A percentile compares a stretch with the other conserved stretches of the same genome.
phyloP scores from a whole-genome alignment of 805 yeast species.

The Candida chauliodis region DNA sequence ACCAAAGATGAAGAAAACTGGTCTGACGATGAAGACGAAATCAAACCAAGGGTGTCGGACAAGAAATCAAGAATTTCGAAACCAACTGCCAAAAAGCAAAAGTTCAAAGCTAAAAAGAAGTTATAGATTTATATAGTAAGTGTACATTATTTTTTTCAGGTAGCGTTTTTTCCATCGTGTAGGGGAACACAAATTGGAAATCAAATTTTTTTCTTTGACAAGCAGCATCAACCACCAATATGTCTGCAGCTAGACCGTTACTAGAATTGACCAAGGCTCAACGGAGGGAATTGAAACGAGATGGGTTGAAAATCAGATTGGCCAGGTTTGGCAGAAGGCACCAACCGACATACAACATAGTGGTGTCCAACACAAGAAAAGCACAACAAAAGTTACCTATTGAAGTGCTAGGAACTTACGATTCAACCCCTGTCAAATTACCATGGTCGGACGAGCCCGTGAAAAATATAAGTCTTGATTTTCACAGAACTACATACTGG shows the following conservation, averaged over 20 bases:
- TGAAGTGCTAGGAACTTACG: conserved; percentile 92
- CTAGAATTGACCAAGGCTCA: conserved; percentile 6
- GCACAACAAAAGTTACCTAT: conserved; percentile 88
- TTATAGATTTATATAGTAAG: conserved; percentile 19
- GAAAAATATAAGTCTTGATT: conserved; percentile 81
- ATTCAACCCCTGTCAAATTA: conserved; percentile 72
- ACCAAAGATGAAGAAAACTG: conserved; percentile 48
- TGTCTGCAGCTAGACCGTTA: conserved; percentile 5
- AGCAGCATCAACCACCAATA: too few relatives aligned
- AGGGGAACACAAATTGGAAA: neutral
- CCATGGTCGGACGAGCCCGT: conserved; percentile 53
- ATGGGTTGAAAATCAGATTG: conserved; percentile 73
- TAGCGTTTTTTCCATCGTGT: conserved; percentile 3
- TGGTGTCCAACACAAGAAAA: conserved; percentile 71
- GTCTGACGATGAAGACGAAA: conserved; percentile 45
- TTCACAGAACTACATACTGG: conserved; percentile 92
- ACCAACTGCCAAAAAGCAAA: conserved; percentile 33
- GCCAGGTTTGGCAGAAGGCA: conserved; percentile 91
- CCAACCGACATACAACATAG: conserved; percentile 88
- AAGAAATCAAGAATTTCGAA: conserved; percentile 28
- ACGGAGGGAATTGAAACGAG: conserved; percentile 12
- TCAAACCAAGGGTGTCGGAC: conserved; percentile 11
- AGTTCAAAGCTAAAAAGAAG: conserved; percentile 59
- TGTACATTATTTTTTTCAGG: conserved; percentile 1
- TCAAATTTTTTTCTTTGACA: neutral